These are phyloP conservation scores for Xylariaceae sp. DNA, from an alignment of 2,329 filamentous ascomycete species.

Conservation along the genomic window DNA sequence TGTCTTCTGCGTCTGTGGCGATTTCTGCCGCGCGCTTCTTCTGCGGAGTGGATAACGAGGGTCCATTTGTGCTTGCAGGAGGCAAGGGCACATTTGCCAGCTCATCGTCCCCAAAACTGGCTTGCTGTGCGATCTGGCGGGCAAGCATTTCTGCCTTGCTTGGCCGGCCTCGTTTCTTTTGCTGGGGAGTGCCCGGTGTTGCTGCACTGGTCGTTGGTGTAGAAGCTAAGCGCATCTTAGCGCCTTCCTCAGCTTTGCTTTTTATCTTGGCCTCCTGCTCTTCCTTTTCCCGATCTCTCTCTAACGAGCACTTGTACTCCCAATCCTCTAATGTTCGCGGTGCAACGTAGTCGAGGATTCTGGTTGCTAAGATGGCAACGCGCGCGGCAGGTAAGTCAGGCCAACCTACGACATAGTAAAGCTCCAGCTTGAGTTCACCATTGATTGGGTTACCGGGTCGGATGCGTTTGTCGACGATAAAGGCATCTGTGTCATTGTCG, in stretches of 20 bases:
- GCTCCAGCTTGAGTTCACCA: constrained; percentile 44
- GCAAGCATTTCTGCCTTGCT: constrained; percentile 39
- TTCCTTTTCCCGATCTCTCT: constrained; percentile 48
- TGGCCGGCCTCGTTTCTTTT: constrained; percentile 36
- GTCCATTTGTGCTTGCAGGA: constrained; percentile 39
- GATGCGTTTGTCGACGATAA: constrained; percentile 60
- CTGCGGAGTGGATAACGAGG: constrained; percentile 48
- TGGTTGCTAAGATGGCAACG: constrained; percentile 52
- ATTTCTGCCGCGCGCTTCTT: constrained; percentile 37
- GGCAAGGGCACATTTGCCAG: constrained; percentile 39
- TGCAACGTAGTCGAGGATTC: constrained; percentile 64
- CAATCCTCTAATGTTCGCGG: constrained; percentile 61
- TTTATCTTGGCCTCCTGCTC: constrained; percentile 35
- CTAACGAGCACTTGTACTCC: constrained; percentile 54
- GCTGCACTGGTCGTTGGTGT: constrained; percentile 13
- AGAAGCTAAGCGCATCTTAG: constrained; percentile 18
- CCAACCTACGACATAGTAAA: constrained; percentile 63
- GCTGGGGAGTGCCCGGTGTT: constrained; percentile 8
- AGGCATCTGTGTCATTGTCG: constrained; percentile 58
- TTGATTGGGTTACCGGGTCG: constrained; percentile 44
- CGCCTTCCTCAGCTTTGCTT: constrained; percentile 27
- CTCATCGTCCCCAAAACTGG: constrained; percentile 27
- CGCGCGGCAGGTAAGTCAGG: constrained; percentile 57
- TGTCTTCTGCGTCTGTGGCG: constrained; percentile 26
- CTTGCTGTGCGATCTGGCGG: constrained; percentile 31